Percentiles rank a stretch among this genome's conserved stretches.
Conservation (phyloP, 2,329 filamentous ascomycete species). For the Aspergillus amoenus region DNA sequence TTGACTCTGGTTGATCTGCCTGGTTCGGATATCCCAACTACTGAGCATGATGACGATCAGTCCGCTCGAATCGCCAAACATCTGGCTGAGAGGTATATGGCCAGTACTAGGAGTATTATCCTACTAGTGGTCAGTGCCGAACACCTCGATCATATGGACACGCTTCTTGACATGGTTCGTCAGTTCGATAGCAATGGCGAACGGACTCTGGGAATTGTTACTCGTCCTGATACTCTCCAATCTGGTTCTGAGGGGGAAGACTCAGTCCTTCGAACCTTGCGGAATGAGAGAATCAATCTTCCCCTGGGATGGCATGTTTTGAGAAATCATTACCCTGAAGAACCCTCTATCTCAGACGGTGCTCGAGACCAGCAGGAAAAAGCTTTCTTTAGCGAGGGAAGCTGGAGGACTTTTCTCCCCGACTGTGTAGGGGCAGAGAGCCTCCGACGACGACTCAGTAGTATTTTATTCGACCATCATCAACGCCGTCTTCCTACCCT, state of each 20-base stretch:
- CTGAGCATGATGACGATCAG: conserved; percentile 53
- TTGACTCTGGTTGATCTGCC: conserved; percentile 64
- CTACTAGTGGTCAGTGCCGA: conserved; percentile 55
- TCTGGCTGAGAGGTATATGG: conserved; percentile 56
- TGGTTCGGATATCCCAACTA: conserved; percentile 57
- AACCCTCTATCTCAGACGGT: conserved; percentile 23
- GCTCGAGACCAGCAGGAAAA: conserved; percentile 33
- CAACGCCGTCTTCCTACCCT: conserved; percentile 34
- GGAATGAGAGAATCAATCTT: conserved; percentile 43
- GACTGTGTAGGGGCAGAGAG: conserved; percentile 32
- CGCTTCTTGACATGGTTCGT: conserved; percentile 52
- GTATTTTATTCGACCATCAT: conserved; percentile 32
- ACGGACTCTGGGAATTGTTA: conserved; percentile 48
- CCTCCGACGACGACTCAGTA: conserved; percentile 40
- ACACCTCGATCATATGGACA: conserved; percentile 57
- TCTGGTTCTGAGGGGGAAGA: conserved; percentile 37
- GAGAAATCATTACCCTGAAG: conserved; percentile 45
- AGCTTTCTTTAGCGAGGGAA: conserved; percentile 31
- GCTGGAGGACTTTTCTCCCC: conserved; percentile 27
- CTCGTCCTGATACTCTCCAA: conserved; percentile 45
- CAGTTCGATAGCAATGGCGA: conserved; percentile 29
- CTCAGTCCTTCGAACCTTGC: conserved; percentile 36
- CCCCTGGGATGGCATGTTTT: conserved; percentile 53
- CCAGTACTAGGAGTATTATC: conserved; percentile 58
- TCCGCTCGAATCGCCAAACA: conserved; percentile 50